Evolutionary conservation across 2,329 filamentous ascomycete genomes (phyloP).

Genomic region (Colletotrichum magnum): DNA sequence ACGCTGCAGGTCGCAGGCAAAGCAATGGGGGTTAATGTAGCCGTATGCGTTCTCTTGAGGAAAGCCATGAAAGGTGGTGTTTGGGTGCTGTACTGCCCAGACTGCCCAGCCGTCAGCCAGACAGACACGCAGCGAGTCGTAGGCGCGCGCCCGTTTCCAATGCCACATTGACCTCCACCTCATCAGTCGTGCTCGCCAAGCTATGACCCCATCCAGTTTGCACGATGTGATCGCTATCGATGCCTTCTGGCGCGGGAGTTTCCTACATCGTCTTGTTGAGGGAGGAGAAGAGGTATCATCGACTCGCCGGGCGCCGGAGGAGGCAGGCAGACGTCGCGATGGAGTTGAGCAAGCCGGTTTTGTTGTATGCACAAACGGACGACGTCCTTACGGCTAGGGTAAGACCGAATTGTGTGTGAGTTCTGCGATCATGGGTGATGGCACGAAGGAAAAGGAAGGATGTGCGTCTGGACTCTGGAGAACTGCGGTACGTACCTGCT

Average conservation of each 20-base stretch:
- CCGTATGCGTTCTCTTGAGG: neutral
- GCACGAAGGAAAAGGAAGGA: neutral
- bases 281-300: neutral
- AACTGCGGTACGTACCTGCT: constrained; percentile 4
- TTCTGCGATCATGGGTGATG: constrained; percentile 16
- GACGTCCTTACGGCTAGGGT: constrained; percentile 17
- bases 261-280: constrained; percentile 2
- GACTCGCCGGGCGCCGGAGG: too few species aligned
- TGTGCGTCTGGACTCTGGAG: neutral
- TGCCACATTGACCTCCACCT: constrained; percentile 2
- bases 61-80: neutral
- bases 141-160: constrained; percentile 4
- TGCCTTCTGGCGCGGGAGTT: constrained; percentile 9
- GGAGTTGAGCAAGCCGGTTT: neutral
- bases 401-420: constrained; percentile 3
- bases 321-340: too few species aligned
- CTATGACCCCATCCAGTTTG: constrained; percentile 15
- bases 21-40: neutral
- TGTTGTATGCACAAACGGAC: neutral
- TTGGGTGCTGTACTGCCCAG: neutral
- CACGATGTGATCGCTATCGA: constrained; percentile 15
- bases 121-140: neutral
- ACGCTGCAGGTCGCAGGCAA: neutral
- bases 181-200: constrained; percentile 20
- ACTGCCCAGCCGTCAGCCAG: neutral